Percentiles rank a stretch among this genome's conserved stretches.
Conservation (phyloP, 768 basidiomycete genomes). For the Mycena albidolilacea region DNA sequence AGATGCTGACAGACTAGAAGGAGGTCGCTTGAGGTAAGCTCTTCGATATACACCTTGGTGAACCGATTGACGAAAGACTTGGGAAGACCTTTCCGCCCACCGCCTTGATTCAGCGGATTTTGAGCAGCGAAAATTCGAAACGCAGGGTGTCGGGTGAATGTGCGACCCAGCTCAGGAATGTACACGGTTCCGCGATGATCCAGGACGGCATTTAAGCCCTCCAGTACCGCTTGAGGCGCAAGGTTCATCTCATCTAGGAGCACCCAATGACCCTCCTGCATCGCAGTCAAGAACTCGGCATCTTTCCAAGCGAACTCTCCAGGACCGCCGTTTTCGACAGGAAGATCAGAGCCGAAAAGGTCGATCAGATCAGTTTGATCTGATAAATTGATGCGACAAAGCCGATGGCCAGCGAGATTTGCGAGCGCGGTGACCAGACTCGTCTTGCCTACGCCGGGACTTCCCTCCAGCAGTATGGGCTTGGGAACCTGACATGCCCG, state of each 20-base stretch:
- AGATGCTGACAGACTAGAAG: constrained; percentile 82
- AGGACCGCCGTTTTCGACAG: constrained; percentile 90
- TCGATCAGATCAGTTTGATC: constrained; percentile 98
- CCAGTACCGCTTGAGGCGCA: constrained; percentile 95
- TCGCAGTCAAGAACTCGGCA: constrained; percentile 92
- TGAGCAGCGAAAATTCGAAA: constrained; percentile 99
- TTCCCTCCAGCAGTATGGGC: constrained; percentile 96
- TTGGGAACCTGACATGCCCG: constrained; percentile 92
- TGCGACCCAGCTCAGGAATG: constrained; percentile 93
- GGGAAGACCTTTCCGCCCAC: constrained; percentile 96
- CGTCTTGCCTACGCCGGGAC: constrained; percentile 98
- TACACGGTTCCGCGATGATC: constrained; percentile 97
- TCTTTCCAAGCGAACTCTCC: constrained; percentile 99
- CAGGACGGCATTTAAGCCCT: constrained; percentile 95
- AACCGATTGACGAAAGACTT: constrained; percentile 98
- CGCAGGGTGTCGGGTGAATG: constrained; percentile 90
- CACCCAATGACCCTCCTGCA: constrained; percentile 98
- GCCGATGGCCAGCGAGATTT: constrained; percentile 78
- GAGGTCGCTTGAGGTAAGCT: constrained; percentile 84
- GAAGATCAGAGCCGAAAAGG: constrained; percentile 96
- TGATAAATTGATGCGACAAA: constrained; percentile 96
- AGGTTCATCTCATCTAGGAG: constrained; percentile 99
- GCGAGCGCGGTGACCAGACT: constrained; percentile 92
- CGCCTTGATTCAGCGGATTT: constrained; percentile 96
- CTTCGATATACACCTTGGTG: constrained; percentile 96